A percentile compares a stretch with the other conserved stretches of the same genome.
Evolutionary conservation across 257 asterid species (phyloP).

Genomic region (Nicotiana tabacum): DNA sequence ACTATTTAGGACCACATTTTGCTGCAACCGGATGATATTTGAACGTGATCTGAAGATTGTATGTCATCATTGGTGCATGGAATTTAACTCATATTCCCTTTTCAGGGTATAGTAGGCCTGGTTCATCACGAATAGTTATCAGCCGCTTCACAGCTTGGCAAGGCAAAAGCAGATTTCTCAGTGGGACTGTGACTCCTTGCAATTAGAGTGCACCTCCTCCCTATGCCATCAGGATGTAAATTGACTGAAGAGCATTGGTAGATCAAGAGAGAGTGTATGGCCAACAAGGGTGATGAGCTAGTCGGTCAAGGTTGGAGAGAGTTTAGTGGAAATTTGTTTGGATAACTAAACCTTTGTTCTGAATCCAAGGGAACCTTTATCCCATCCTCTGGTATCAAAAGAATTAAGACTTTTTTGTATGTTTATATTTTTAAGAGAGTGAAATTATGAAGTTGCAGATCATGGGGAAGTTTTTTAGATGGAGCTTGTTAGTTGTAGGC

Average conservation of each 20-base stretch:
- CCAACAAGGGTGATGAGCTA: neutral
- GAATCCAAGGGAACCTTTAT: neutral
- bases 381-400: neutral
- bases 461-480: neutral
- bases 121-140: neutral
- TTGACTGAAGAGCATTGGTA: neutral
- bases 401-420: neutral
- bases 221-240: neutral
- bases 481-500: neutral
- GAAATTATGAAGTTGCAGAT: neutral
- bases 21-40: neutral
- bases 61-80: neutral
- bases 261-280: neutral
- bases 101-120: neutral
- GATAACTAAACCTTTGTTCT: neutral
- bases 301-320: slow-evolving; percentile 2
- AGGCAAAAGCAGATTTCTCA: neutral
- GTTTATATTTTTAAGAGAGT: neutral
- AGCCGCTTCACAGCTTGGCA: neutral
- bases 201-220: neutral
- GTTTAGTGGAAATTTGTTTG: neutral
- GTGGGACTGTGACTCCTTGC: neutral
- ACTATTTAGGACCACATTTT: neutral
- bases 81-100: neutral
- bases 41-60: neutral